phyloP scores from a whole-genome alignment of 2,329 filamentous ascomycete species.

The Botrytis fabae region DNA sequence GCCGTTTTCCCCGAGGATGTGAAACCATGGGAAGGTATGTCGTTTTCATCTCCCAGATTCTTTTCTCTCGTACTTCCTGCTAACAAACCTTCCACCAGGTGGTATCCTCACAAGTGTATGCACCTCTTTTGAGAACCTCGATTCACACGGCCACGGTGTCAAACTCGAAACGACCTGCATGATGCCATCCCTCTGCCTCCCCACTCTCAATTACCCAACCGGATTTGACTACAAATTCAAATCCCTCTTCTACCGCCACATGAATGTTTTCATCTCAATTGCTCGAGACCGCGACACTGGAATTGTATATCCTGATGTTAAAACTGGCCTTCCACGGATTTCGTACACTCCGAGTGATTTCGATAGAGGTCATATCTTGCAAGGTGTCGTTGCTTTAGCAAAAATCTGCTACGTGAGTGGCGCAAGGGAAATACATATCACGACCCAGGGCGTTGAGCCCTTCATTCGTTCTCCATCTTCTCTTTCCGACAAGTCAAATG shows the following conservation, averaged over 20 bases:
- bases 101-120: constrained; percentile 78
- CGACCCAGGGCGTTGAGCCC: constrained; percentile 60
- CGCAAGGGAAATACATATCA: constrained; percentile 74
- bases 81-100: constrained; percentile 37
- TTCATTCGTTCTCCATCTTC: constrained; percentile 50
- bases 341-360: constrained; percentile 70
- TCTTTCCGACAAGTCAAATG: background rate
- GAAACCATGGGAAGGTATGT: constrained; percentile 60
- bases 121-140: constrained; percentile 76
- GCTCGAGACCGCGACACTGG: constrained; percentile 76
- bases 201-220: constrained; percentile 64
- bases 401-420: constrained; percentile 78
- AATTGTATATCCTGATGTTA: constrained; percentile 69
- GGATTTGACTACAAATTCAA: constrained; percentile 73
- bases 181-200: constrained; percentile 65
- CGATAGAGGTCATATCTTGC: constrained; percentile 70
- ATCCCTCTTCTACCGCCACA: constrained; percentile 66
- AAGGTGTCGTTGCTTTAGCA: constrained; percentile 69
- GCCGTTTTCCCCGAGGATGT: constrained; percentile 70
- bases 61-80: background rate
- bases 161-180: constrained; percentile 79
- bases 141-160: constrained; percentile 75
- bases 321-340: constrained; percentile 63
- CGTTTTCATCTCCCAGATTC: background rate
- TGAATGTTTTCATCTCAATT: constrained; percentile 71